These are phyloP conservation scores for Solanum sitiens DNA, from an alignment of 257 asterid species.

Conservation along the genomic window DNA sequence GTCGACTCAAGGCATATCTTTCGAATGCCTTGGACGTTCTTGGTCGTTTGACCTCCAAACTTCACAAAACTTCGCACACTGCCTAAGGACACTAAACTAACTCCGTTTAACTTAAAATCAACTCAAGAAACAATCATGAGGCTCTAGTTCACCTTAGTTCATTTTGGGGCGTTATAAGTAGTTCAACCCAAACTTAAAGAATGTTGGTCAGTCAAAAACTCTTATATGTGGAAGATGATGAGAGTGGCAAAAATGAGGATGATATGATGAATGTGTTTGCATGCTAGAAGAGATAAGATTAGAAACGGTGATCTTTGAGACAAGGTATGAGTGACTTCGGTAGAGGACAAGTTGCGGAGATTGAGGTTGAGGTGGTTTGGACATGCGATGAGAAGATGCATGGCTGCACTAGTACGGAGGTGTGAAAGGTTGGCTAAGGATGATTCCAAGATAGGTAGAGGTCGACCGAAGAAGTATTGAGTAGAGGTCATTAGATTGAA, in stretches of 20 bases:
- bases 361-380: neutral
- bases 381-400: neutral
- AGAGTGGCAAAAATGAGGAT: neutral
- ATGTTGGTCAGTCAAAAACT: neutral
- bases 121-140: no score
- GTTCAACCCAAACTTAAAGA: neutral
- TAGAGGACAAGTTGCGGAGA: neutral
- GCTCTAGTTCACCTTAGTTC: no score
- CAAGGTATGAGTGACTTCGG: neutral
- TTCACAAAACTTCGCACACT: no score
- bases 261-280: neutral
- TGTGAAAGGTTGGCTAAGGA: neutral
- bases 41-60: no score
- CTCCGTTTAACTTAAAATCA: no score
- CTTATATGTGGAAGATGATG: no score
- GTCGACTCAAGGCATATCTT: no score
- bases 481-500: neutral
- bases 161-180: no score
- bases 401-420: neutral
- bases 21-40: no score
- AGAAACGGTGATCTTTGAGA: neutral
- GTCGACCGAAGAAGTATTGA: neutral
- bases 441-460: neutral
- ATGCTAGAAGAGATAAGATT: neutral
- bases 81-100: no score